These are phyloP conservation scores for Tarenaya hassleriana DNA, from an alignment of 345 rosid genomes.

Conservation along the genomic window DNA sequence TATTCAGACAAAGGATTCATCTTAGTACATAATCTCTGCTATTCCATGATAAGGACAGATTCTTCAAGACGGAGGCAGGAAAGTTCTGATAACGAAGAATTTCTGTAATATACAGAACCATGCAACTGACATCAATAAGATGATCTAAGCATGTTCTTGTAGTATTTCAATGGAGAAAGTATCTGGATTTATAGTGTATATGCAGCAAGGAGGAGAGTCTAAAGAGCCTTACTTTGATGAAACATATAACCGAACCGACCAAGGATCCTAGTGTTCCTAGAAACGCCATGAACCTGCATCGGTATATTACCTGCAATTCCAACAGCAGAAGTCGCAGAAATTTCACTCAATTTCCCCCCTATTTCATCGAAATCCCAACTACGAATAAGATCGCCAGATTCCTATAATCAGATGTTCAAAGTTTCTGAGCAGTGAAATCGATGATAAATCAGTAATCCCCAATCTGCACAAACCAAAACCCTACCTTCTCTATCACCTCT, in stretches of 20 bases:
- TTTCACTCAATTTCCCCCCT: neutral
- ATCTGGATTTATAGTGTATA: neutral
- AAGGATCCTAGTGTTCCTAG: slow-evolving; percentile 73
- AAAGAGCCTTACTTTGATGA: slow-evolving; percentile 49
- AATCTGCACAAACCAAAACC: neutral
- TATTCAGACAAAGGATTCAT: no score
- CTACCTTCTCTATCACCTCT: slow-evolving; percentile 63
- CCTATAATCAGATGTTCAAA: no score
- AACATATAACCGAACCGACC: slow-evolving; percentile 66
- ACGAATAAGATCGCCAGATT: no score
- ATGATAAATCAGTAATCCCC: neutral
- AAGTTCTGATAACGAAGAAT: no score
- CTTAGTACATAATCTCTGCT: neutral
- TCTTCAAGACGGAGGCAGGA: no score
- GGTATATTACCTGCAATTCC: slow-evolving; percentile 43
- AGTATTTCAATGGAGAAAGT: no score
- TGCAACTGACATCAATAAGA: no score
- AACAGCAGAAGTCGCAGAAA: neutral
- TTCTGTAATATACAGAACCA: no score
- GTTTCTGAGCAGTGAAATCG: neutral
- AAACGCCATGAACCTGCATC: slow-evolving; percentile 66
- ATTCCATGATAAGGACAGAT: neutral
- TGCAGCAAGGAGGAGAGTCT: neutral
- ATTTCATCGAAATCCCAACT: no score
- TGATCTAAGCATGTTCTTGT: no score